Conservation (phyloP, 495 filamentous ascomycete species). For the Hypoxylon perforatum region DNA sequence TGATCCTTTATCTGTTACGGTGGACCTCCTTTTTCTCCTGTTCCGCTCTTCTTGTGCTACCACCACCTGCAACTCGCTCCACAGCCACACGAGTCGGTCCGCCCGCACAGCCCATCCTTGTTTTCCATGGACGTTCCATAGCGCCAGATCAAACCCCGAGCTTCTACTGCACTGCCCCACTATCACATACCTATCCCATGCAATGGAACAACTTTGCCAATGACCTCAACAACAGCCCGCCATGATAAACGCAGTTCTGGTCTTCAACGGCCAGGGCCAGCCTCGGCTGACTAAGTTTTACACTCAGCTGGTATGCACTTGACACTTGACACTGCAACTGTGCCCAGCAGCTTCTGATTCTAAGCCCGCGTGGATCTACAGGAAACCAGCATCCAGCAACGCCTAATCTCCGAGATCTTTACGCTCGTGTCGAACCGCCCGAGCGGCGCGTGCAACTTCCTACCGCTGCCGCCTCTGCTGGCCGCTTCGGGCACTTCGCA, state of each 20-base stretch:
- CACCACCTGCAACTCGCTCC: background rate
- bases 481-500: slow-evolving; percentile 61
- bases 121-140: no score
- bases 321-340: slow-evolving; percentile 11
- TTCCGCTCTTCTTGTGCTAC: slow-evolving; percentile 2
- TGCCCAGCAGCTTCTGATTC: slow-evolving; percentile 12
- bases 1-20: background rate
- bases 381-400: slow-evolving; percentile 96
- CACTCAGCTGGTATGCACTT: slow-evolving; percentile 93
- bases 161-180: slow-evolving; percentile 7
- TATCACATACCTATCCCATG: slow-evolving; percentile 5
- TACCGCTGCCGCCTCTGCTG: slow-evolving; percentile 71
- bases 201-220: slow-evolving; percentile 10
- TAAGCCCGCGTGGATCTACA: slow-evolving; percentile 50
- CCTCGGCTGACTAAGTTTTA: slow-evolving; percentile 99
- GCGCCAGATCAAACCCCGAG: background rate
- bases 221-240: slow-evolving; percentile 29
- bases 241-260: slow-evolving; percentile 99
- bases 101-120: no score
- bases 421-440: slow-evolving; percentile 92
- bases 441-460: slow-evolving; percentile 93
- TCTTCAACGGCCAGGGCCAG: slow-evolving; percentile 98
- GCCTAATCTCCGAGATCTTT: slow-evolving; percentile 97
- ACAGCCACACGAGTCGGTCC: slow-evolving; percentile 3
- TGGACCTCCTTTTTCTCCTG: background rate